Percentiles rank a stretch among this genome's conserved stretches.
phyloP scores from a whole-genome alignment of 108 stramenopile species.

The Cylindrotheca closterium region DNA sequence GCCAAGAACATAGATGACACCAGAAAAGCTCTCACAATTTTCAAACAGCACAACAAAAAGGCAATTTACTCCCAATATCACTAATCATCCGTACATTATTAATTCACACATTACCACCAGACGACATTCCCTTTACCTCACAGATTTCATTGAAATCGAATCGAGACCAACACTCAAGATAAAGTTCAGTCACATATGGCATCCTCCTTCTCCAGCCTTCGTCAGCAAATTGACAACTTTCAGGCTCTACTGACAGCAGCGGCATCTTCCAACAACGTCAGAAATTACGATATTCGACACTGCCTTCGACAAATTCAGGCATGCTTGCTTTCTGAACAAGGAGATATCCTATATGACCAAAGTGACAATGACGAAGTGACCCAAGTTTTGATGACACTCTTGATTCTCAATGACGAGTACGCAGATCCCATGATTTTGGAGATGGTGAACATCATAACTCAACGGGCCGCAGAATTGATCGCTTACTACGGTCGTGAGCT shows the following conservation, averaged over 20 bases:
- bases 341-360: not conserved
- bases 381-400: conserved; percentile 9
- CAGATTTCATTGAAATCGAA: too few species aligned
- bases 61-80: too few species aligned
- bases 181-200: not conserved
- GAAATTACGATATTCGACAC: conserved; percentile 6
- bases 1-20: too few species aligned
- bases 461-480: not conserved
- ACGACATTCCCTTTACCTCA: too few species aligned
- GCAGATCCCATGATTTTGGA: conserved; percentile 9
- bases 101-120: too few species aligned
- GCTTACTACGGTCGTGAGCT: not conserved
- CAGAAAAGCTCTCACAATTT: too few species aligned
- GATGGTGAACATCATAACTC: not conserved
- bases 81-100: too few species aligned
- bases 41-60: too few species aligned
- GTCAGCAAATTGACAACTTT: not conserved
- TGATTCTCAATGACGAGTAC: conserved; percentile 4
- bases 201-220: conserved; percentile 1
- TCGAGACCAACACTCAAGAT: too few species aligned
- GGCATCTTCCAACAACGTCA: not conserved
- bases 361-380: not conserved
- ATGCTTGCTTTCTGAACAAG: not conserved
- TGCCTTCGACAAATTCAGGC: conserved; percentile 19
- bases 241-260: not conserved